Base-by-base conservation (phyloP, 73 alveolate species). In the Stentor roeselii region DNA sequence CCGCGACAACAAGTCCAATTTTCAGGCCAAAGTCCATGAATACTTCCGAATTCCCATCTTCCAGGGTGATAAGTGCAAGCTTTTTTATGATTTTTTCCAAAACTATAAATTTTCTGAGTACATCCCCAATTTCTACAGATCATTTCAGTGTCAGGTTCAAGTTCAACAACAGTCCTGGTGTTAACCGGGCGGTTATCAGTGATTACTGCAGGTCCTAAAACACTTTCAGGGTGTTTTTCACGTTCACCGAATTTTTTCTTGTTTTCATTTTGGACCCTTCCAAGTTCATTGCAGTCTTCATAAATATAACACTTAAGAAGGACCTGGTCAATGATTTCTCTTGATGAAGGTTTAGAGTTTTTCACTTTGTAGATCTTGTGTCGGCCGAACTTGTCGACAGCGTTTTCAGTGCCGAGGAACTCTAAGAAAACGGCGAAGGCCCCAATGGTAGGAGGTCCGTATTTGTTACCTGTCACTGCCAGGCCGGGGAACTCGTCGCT, bases 11-110 rank as follows among this genome's bases (percentile, higher is more conserved):
- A 97, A 36, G 99, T 93, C 99, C 99, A 97, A 78, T 98, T 91
- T 90, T 97, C 99, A 30, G 99, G 99, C 99, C 99, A 97, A 77
- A 94, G 90, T 21, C 99, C 99, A 84, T 94, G 95, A 83, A 90
- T 93, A 59, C 98, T 91, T 30, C 99, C 99, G 84, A 97, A 97
- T 89, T 95, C 97, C 87, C 94, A 97, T 41, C 94, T 89, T 1
- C 99, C 99, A 40, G 99, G 98, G 83, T 97, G 99, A 83, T 94
- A 96, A 59, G 78, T 82, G 83, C 99, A 97, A 36, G 93, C 86
- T 59, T 88, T 90, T 58, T 95, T 85, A 0, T 85, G 91, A 85
- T 94, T 93, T 80, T 82, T 84, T 74, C 95, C 97, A 75, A 87
- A 93, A 90, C 89, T 11, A 61, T 59, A 58, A 84, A 41, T 15